Evolutionary conservation across 352 stramenopile genomes (phyloP), one percentile per base, ranked within the genome.

Genomic region (Bremia lactucae): DNA sequence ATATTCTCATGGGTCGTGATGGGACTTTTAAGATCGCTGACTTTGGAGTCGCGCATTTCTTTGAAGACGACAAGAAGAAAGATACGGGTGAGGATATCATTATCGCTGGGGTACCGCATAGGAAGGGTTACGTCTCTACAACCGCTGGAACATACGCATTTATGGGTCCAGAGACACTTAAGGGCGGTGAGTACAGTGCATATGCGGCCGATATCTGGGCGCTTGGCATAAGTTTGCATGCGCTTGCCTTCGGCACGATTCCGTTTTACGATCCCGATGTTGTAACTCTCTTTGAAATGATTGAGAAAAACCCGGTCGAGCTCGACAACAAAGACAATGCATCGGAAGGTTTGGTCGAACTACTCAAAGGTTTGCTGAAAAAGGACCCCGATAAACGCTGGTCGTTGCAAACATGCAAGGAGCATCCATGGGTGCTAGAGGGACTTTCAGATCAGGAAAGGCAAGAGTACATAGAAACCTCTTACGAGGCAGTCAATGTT

Each of bases 131-230:
- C 47, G 70, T 91, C 14, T 83, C 79, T 19, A 68, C 77, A 18
- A 88, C 79, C 29, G 79, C 79, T 13, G 79, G 79, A 6, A 91
- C 79, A 22, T 91, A 91, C 51, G 79, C 79, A 20, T 91, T 87
- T 46, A 91, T 91, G 79, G 68, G 61, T 0, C 79, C 79, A 0
- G 79, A 91, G 52, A 88, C 79, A 29, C 66, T 88, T 26, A 85
- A 81, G 51, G 72, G 78, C 36, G 72, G 79, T 19, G 68, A 67
- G 37, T 94, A 85, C 59, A 79, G 66, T 25, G 83, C 82, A 6
- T 91, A 83, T 55, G 60, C 74, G 9, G 84, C 81, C 10, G 84
- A 95, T 34, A 65, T 94, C 11, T 95, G 84, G 84, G 80, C 84
- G 10, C 61, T 93, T 2, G 84, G 81, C 24, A 70, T 93, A 46